Evolutionary conservation across 352 stramenopile species (phyloP), one percentile per base, ranked within the genome.

Genomic region (Blastocystis sp.): DNA sequence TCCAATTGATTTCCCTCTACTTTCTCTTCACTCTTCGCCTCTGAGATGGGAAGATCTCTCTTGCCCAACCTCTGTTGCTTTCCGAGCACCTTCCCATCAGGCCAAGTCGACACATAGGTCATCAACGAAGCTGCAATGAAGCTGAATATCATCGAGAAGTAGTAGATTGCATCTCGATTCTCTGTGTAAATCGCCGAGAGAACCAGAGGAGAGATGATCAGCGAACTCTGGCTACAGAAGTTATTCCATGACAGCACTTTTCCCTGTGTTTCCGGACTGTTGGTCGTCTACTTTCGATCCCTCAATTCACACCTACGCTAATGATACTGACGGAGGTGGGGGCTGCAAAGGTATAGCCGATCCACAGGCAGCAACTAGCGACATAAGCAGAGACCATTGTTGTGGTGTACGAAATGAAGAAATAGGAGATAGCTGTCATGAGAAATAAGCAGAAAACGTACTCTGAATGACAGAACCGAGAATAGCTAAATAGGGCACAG

Each of bases 161-260:
- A 81, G n/a, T 81, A 81, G n/a, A 64, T 81, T 18, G 45, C 43
- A 63, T 81, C 50, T 6, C 34, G 43, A 41, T 81, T 81, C 45
- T 43, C 47, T 11, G 30, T 68, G 56, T 85, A 85, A 13, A 85
- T 50, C 20, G 53, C 54, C 9, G 73, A 85, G 6, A 85, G 47
- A 7, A 65, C 41, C 45, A 85, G 34, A 26, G 73, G 73, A 68
- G 30, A 65, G 8, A 85, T 18, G 41, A 85, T 85, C n/a, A 85
- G 45, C 34, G 73, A 85, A n/a, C n/a, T 39, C 50, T 85, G 73
- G 8, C 55, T 66, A 39, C 30, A 85, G 47, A 85, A 68, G 50
- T 85, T 85, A 16, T 85, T 85, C 26, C 54, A 85, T 1, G 73
- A 85, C 7, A 85, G 56, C 9, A 65, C 47, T 13, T 65, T 41